Conservation (phyloP, 176 grass and related monocot species). For the Rhynchospora tenuis region DNA sequence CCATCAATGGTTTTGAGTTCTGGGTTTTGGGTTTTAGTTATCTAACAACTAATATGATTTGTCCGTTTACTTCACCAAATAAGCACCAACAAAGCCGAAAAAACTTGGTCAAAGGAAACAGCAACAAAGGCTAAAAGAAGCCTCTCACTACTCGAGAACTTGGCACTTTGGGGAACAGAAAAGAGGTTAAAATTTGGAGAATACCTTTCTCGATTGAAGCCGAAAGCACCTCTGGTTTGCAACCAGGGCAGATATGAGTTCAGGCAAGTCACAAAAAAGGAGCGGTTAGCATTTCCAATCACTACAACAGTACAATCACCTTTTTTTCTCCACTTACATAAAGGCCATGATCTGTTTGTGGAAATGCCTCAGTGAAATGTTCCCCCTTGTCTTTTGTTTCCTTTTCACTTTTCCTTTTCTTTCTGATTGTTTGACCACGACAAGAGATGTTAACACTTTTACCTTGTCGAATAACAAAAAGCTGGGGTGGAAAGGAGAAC, state of each 20-base stretch:
- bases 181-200: not conserved
- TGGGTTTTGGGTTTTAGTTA: not conserved
- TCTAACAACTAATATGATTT: not conserved
- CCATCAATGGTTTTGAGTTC: slow-evolving; percentile 38
- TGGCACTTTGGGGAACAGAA: slow-evolving; percentile 10
- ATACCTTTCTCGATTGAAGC: slow-evolving; percentile 11
- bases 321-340: slow-evolving; percentile 14
- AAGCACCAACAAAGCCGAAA: not conserved
- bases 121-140: not conserved
- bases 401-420: not conserved
- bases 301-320: not conserved
- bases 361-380: not conserved
- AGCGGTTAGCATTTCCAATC: not conserved
- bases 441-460: not conserved
- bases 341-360: not conserved
- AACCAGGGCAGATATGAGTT: not conserved
- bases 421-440: not conserved
- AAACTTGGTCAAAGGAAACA: slow-evolving; percentile 10
- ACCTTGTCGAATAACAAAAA: slow-evolving; percentile 3
- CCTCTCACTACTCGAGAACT: not conserved
- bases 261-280: slow-evolving; percentile 7
- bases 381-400: not conserved
- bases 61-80: not conserved
- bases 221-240: not conserved
- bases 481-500: not conserved